Base-by-base conservation (phyloP, 73 alveolate genomes). In the Tetrahymena elliotti region DNA sequence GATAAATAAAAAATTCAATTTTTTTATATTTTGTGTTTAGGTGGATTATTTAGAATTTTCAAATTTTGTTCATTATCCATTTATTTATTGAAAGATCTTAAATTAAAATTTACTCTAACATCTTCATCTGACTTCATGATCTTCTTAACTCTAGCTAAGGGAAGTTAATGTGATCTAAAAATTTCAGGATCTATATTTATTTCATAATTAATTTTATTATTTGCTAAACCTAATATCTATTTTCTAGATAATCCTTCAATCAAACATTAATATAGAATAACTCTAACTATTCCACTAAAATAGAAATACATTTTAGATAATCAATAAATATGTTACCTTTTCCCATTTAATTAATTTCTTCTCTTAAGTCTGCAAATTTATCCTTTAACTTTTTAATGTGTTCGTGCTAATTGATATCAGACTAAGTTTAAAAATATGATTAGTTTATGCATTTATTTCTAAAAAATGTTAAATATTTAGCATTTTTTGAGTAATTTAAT, bases 51-150 rank as follows among this genome's bases (percentile, higher is more conserved):
- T 7, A 68, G 2, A 10, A 11, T 68, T 68, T 27, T 5, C 38
- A 22, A 6, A 0, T n/a, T n/a, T n/a, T n/a, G n/a, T n/a, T n/a
- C n/a, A n/a, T n/a, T n/a, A n/a, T 31, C 38, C 38, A 24, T 68
- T 3, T 24, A 7, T 27, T 68, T 18, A 6, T 31, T 6, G 83
- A 38, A 16, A 83, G 10, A 10, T 12, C 35, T 18, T 9, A 94
- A 40, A 40, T 52, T 33, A 94, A 33, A 27, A 22, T 38, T 88
- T 94, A 97, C 98, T 53, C 98, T 94, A 34, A 98, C 99, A 94
- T 98, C 99, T 47, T 98, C 99, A 97, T 98, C 99, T 52, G 98
- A 97, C 97, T 99, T 99, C 99, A 99, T 98, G 84, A 99, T 98
- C 96, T 98, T 98, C 97, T 99, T 99, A 24, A 99, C 98, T 95